Conservation (phyloP, 202 grass and related monocot species). For the Schoenoplectus tabernaemontani region DNA sequence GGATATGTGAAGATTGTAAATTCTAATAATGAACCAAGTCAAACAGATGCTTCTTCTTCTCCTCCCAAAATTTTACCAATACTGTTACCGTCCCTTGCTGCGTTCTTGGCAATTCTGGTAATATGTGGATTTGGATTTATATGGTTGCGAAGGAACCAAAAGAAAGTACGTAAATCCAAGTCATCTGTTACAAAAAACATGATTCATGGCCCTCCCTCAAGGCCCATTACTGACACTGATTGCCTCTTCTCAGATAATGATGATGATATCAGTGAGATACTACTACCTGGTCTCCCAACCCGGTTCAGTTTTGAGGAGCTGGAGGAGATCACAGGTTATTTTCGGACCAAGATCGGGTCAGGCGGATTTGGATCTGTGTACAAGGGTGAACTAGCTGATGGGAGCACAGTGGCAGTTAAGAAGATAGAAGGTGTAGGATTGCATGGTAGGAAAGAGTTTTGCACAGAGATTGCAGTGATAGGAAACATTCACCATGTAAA, state of each 20-base stretch:
- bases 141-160: constrained; percentile 27
- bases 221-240: constrained; percentile 26
- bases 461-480: constrained; percentile 90
- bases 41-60: constrained; percentile 15
- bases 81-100: constrained; percentile 48
- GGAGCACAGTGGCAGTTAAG: constrained; percentile 69
- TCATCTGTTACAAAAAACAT: constrained; percentile 14
- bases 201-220: constrained; percentile 32
- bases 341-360: constrained; percentile 56
- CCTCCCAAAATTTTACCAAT: constrained; percentile 44
- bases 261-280: constrained; percentile 30
- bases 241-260: constrained; percentile 35
- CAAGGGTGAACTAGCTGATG: constrained; percentile 57
- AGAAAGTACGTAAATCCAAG: neutral
- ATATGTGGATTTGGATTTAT: constrained; percentile 21
- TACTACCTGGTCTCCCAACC: constrained; percentile 62
- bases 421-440: constrained; percentile 60
- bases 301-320: constrained; percentile 59
- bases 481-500: constrained; percentile 92
- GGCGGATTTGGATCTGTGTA: constrained; percentile 84
- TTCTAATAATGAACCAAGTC: neutral
- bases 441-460: constrained; percentile 84
- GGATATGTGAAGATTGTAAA: constrained; percentile 48
- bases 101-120: constrained; percentile 45
- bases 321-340: constrained; percentile 58